Evolutionary conservation across 2,329 filamentous ascomycete genomes (phyloP), one percentile per base, ranked within the genome.

Genomic region (Botrytis cinerea): DNA sequence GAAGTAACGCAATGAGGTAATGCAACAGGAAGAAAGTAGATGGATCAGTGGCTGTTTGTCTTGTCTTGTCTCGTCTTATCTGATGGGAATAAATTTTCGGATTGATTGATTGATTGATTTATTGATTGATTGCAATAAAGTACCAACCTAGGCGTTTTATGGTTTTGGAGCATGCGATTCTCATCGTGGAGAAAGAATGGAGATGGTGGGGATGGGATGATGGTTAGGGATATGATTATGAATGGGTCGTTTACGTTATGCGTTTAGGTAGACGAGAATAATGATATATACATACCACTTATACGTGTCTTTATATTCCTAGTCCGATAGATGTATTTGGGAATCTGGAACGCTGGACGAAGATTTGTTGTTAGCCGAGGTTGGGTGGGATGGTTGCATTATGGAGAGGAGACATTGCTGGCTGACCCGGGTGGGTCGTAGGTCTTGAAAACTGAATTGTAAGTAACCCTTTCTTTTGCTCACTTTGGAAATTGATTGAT

Each of bases 231-330:
- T 18, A 48, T 51, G 62, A 22, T 10, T 28, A 28, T 64, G 32
- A 51, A 38, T 43, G 54, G 48, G n/a, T 7, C 16, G 8, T 40
- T 62, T 62, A 43, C 35, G 7, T n/a, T 62, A 38, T 38, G 60
- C 60, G 25, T 40, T 10, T 57, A 68, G 35, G 48, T 69, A 69
- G 66, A 69, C 12, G 40, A 69, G 48, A 69, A 57, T 57, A 69
- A 69, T 69, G 66, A 69, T 68, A 68, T 43, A 69, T 59, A 68
- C 48, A 22, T 40, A n/a, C 32, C 59, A 63, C 8, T 18, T 22
- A 51, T 22, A 51, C 48, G 14, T 14, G 10, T 12, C 12, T 51
- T 1, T 12, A n/a, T 51, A 14, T 51, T n/a, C 9, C 25, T 14
- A 9, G 12, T 12, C n/a, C 6, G 10, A n/a, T 7, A 6, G 10